phyloP scores from a whole-genome alignment of 1,284 basidiomycete species.

The Ustilago sp. region DNA sequence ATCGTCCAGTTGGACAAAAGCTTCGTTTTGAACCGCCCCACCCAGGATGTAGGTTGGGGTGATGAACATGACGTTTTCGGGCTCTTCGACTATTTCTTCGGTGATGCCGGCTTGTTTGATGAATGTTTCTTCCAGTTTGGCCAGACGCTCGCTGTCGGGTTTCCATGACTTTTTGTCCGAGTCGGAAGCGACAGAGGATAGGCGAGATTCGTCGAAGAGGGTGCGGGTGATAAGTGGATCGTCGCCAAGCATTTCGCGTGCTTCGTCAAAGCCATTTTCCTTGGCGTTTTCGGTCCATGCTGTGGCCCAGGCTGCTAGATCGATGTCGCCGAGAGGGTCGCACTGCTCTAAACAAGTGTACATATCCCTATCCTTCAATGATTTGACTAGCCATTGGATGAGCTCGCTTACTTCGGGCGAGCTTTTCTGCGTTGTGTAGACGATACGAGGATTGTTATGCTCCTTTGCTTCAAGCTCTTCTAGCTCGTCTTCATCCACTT shows the following conservation, averaged over 20 bases:
- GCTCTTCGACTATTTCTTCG: neutral
- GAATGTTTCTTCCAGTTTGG: slow-evolving; percentile 7
- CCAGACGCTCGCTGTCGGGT: slow-evolving; percentile 4
- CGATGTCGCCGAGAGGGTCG: slow-evolving; percentile 17
- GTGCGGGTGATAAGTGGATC: slow-evolving; percentile 39
- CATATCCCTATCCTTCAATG: neutral
- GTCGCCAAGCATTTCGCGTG: slow-evolving; percentile 33
- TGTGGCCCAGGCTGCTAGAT: slow-evolving; percentile 15
- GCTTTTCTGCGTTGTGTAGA: slow-evolving; percentile 25
- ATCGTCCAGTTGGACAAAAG: slow-evolving; percentile 22
- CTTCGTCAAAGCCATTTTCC: slow-evolving; percentile 32
- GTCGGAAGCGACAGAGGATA: slow-evolving; percentile 1
- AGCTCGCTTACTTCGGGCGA: slow-evolving; percentile 25
- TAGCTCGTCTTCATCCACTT: neutral
- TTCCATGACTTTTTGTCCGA: slow-evolving; percentile 13
- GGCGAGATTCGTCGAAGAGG: slow-evolving; percentile 37
- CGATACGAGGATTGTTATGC: slow-evolving; percentile 21
- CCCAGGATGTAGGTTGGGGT: slow-evolving; percentile 39
- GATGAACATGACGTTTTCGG: slow-evolving; percentile 25
- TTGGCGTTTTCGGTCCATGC: slow-evolving; percentile 34
- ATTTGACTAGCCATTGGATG: slow-evolving; percentile 3
- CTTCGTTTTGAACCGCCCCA: slow-evolving; percentile 9
- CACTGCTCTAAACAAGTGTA: neutral
- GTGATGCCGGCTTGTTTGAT: slow-evolving; percentile 11
- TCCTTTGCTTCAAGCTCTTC: neutral